Base-by-base conservation (phyloP, 192 early-diverging fungal species). In the Coemansia sp. region DNA sequence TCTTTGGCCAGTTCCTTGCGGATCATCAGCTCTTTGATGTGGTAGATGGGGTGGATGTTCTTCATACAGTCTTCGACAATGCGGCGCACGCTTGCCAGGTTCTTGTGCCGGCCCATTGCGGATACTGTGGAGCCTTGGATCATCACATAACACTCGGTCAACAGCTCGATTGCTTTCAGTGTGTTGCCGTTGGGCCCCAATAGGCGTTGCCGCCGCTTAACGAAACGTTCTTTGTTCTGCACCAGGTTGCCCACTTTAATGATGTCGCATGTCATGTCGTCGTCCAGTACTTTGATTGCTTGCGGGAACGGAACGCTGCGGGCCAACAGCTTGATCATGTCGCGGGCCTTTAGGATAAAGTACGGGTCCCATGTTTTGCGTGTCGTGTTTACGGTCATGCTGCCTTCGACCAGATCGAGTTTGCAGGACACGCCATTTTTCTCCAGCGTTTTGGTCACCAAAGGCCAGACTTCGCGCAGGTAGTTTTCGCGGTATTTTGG, bases 61-160 rank as follows among this genome's bases (percentile, higher is more conserved):
- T 95, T 95, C 88, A 99, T 93, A 68, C 97, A 99, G 81, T 99
- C 97, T 54, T 94, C 78, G 3, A 99, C 90, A 48, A 99, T 94
- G 41, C 90, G 81, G 22, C 95, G 86, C 22, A 94, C 89, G 43
- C 90, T 87, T 74, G 94, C 93, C 37, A 99, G 60, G 3, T 93
- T 93, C 66, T 89, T 92, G 79, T 88, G 23, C 3, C 90, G 88
- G 2, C 97, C 97, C 93, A 99, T 96, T 18, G 77, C 85, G 4
- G 93, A 88, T 0, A 99, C 97, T 1, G 97, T 99, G 66, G 96
- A 95, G 51, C 97, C 97, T 71, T 98, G 96, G n/a, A 99, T 94
- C 88, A 99, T 87, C 24, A 98, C 86, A 62, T 99, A 98, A 69
- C 95, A 95, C 24, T 87, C 84, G 16, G 97, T 99, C 71, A 99